phyloP scores from a whole-genome alignment of 371 early-diverging fungal genomes.

The Actinomortierella ambigua region DNA sequence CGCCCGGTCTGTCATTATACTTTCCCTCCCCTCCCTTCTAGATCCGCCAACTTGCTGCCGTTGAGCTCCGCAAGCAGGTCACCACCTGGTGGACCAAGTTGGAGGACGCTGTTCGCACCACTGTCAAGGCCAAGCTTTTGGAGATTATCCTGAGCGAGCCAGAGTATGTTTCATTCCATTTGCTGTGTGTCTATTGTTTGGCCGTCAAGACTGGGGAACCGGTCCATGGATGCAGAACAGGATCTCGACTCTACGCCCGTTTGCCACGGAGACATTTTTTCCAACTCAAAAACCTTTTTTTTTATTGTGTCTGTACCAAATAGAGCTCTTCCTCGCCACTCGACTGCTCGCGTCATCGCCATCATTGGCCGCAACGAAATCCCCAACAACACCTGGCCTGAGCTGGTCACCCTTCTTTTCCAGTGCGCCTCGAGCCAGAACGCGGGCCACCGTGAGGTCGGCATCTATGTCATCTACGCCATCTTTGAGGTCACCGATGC shows the following conservation, averaged over 20 bases:
- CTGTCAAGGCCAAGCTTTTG: conserved; percentile 68
- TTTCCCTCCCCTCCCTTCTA: conserved; percentile 20
- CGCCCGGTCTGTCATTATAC: too few species aligned
- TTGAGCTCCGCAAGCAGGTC: conserved; percentile 86
- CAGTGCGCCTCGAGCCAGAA: conserved; percentile 73
- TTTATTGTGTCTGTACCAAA: conserved; percentile 1
- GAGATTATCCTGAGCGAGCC: conserved; percentile 75
- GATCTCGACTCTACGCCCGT: too few species aligned
- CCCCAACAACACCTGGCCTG: conserved; percentile 77
- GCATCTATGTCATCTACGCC: conserved; percentile 80
- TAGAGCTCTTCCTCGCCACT: conserved; percentile 77
- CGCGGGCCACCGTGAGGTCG: conserved; percentile 84
- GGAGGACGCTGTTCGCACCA: conserved; percentile 54
- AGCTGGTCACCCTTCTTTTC: conserved; percentile 77
- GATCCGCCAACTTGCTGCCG: conserved; percentile 88
- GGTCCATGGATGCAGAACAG: too few species aligned
- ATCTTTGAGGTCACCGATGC: conserved; percentile 84
- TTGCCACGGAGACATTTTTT: not conserved
- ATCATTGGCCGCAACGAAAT: conserved; percentile 86
- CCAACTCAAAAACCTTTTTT: not conserved
- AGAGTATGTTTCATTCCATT: conserved; percentile 53
- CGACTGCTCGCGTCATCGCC: conserved; percentile 86
- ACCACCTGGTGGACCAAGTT: conserved; percentile 76
- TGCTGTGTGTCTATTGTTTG: too few species aligned
- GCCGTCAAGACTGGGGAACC: too few species aligned